Evolutionary conservation across 306 rosid genomes (phyloP), one percentile per base, ranked within the genome.

Genomic region (Vigna mungo): DNA sequence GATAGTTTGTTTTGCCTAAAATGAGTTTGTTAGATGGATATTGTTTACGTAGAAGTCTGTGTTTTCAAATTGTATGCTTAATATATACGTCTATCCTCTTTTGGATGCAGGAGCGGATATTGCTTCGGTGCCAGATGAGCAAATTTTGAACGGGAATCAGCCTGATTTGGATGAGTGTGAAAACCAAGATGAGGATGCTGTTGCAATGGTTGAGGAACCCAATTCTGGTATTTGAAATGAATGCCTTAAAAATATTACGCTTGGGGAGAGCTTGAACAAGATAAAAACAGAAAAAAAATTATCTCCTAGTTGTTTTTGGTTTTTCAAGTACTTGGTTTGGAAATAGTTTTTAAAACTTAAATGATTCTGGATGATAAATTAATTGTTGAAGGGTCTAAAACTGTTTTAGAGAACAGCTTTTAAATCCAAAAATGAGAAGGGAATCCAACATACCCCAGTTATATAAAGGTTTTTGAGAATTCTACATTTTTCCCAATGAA

Each of bases 151-250:
- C 20, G 87, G 77, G 80, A 86, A 86, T 75, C 99, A 96, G 60
- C 90, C 96, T 65, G 98, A 93, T 60, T 84, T 81, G 82, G 98
- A 93, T 78, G 99, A 96, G 46, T 81, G 81, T 79, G 97, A 87
- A 77, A 90, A 96, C 76, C 89, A 85, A 66, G 97, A 93, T 36
- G 98, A 91, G 83, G 98, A 96, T 68, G 81, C 85, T 36, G 93
- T 81, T 84, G 97, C 90, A 5, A 91, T 93, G 97, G 81, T 86
- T 74, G 98, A 96, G 82, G 98, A 96, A 74, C 72, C 79, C 13
- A 90, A 86, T 81, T 87, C 97, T 53, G 99, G 99, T 96, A 81
- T 53, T 66, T 17, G 68, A 71, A 6, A 15, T 64, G 6, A 49
- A 37, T 21, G 14, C 21, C 36, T 46, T 47, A 21, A n/a, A 48